Base-by-base conservation (phyloP, 2,329 filamentous ascomycete genomes). In the Drechslerella dactyloides region DNA sequence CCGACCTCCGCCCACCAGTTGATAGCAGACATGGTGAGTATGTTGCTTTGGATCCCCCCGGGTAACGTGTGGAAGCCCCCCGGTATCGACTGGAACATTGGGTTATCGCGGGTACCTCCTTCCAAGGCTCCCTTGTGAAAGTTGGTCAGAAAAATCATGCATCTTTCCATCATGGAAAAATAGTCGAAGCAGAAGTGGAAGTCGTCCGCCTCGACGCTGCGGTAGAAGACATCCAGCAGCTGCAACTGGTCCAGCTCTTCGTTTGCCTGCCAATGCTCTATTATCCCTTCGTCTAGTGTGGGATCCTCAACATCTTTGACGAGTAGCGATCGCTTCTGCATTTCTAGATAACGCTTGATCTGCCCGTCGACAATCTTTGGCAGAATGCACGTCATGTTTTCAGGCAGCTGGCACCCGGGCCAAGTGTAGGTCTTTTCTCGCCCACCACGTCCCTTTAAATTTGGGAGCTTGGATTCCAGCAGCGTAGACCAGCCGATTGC, bases 151-250 rank as follows among this genome's bases (percentile, higher is more conserved):
- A 58, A 33, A 13, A 19, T 19, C 11, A 23, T 17, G 33, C 61
- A 65, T 48, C 21, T 56, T 10, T 65, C 40, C 1, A 27, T 6
- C 42, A 65, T 65, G 1, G 61, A 57, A 10, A 57, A 19, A 15
- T 65, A 65, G 44, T 65, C 44, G 44, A 57, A 65, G 19, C 21
- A 57, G 17, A 63, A 44, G 19, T 63, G 60, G 27, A 65, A 57
- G 7, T 65, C 42, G 15, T 65, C 53, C 4, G 17, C 42, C 27
- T 57, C 61, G 24, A 57, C 19, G 33, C 42, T 65, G 1, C 27
- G 44, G 24, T 51, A 52, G 33, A 65, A 48, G n/a, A 65, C 53
- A 7, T 57, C 27, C 5, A 65, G 33, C 44, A 44, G 6, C 35
- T 57, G 15, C 7, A 65, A 10, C 21, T 65, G 53, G 40, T 50